Base-by-base conservation (phyloP, 306 rosid genomes). In the Vigna nakashimae region DNA sequence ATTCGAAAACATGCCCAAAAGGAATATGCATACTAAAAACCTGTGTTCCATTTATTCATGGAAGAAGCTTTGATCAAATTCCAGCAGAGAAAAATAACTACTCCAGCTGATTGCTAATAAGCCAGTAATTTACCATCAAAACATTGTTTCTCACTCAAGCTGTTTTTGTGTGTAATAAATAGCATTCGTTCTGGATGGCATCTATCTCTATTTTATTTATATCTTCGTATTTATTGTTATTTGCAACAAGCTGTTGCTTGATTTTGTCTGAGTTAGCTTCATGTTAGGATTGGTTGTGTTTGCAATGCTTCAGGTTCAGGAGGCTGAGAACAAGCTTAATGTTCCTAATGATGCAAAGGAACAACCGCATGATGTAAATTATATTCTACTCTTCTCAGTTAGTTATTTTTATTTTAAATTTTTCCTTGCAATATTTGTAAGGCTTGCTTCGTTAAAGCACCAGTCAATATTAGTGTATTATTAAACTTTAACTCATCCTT, bases 281-380 rank as follows among this genome's bases (percentile, higher is more conserved):
- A 77, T 76, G 48, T 77, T 66, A 48, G 69, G 65, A 75, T 79
- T 80, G 76, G 46, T 60, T 80, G 60, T 62, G 66, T 68, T 30
- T 78, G 43, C 63, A 67, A 68, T 86, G 73, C 57, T 85, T 84
- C 84, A 85, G 89, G 88, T 84, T 87, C 81, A 85, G 79, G 82
- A 65, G 22, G 70, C 58, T 66, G 86, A 80, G 65, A 74, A 74
- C 63, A 75, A 73, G 40, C 50, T 72, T 22, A 84, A 64, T 18
- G 63, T 43, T 64, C 63, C 48, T 52, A 76, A 65, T 22, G 84
- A 40, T 78, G 73, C 73, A 74, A 73, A 74, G 59, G 84, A 86
- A 34, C 83, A 76, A 73, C 48, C 53, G 78, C 10, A n/a, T 73
- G 86, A 82, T 45, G 86, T 77, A 74, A 68, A 45, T 74, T 64